phyloP scores from a whole-genome alignment of 768 basidiomycete species.

The Amanita molliuscula region DNA sequence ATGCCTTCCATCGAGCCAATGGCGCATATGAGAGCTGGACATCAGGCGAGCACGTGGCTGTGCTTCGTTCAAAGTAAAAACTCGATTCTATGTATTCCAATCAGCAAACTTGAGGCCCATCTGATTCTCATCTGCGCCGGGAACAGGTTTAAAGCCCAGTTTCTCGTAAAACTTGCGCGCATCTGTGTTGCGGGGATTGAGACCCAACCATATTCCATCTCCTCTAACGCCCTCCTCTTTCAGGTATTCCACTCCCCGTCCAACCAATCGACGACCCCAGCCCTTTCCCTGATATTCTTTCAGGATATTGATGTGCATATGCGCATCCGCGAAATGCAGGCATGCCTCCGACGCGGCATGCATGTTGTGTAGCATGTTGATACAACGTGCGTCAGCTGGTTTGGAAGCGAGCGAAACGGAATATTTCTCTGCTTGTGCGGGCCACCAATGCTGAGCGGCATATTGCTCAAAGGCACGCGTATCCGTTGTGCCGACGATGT shows the following conservation, averaged over 20 bases:
- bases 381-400: slow-evolving; percentile 33
- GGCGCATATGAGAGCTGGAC: not conserved
- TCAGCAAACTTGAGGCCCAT: slow-evolving; percentile 47
- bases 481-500: slow-evolving; percentile 57
- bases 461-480: slow-evolving; percentile 53
- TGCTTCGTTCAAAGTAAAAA: too few relatives aligned
- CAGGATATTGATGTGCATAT: slow-evolving; percentile 68
- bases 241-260: slow-evolving; percentile 41
- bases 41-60: not conserved
- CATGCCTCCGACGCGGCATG: slow-evolving; percentile 38
- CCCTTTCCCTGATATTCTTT: slow-evolving; percentile 56
- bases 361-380: slow-evolving; percentile 30
- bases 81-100: slow-evolving; percentile 9
- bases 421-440: slow-evolving; percentile 47
- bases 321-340: slow-evolving; percentile 58
- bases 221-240: slow-evolving; percentile 28
- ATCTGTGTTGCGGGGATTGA: slow-evolving; percentile 51
- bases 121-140: slow-evolving; percentile 37
- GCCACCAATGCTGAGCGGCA: slow-evolving; percentile 56
- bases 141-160: slow-evolving; percentile 50
- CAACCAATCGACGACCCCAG: slow-evolving; percentile 60
- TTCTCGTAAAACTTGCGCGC: slow-evolving; percentile 53
- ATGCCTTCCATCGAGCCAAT: not conserved
- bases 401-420: slow-evolving; percentile 24
- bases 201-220: slow-evolving; percentile 54